Conservation (phyloP, 2,329 filamentous ascomycete species). For the Botryotinia globosa region DNA sequence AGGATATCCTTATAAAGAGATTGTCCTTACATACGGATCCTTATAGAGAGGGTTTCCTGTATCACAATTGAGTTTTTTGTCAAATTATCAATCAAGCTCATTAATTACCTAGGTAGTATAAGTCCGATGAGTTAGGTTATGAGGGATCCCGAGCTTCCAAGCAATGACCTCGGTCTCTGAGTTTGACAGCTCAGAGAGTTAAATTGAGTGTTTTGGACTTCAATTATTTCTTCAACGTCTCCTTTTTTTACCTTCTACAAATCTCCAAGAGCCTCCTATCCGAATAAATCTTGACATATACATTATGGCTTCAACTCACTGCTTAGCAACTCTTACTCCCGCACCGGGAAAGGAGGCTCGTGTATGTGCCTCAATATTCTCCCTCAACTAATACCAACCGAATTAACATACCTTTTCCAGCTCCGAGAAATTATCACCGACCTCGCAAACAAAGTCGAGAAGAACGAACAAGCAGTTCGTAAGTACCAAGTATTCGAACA, state of each 20-base stretch:
- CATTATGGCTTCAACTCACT: constrained; percentile 1
- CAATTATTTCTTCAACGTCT: background rate
- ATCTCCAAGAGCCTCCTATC: background rate
- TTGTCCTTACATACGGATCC: too few relatives aligned
- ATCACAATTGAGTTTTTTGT: background rate
- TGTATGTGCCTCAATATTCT: constrained; percentile 16
- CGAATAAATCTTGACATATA: background rate
- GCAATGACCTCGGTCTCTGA: background rate
- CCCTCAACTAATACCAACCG: background rate
- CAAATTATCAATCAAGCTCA: background rate
- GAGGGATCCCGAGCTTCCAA: background rate
- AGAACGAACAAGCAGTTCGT: background rate
- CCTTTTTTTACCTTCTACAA: background rate
- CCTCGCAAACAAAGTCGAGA: background rate
- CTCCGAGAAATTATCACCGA: constrained; percentile 5
- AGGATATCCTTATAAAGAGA: background rate
- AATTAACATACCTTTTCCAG: background rate
- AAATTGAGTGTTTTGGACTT: background rate
- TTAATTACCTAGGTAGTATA: background rate
- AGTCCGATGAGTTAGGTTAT: background rate
- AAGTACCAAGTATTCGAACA: constrained; percentile 16
- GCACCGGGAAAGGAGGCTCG: constrained; percentile 28
- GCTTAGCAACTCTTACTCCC: constrained; percentile 24
- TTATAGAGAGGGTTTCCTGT: background rate
- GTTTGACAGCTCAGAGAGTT: too few relatives aligned